phyloP scores from a whole-genome alignment of 106 monocot genomes.

The Dioscorea zingiberensis region DNA sequence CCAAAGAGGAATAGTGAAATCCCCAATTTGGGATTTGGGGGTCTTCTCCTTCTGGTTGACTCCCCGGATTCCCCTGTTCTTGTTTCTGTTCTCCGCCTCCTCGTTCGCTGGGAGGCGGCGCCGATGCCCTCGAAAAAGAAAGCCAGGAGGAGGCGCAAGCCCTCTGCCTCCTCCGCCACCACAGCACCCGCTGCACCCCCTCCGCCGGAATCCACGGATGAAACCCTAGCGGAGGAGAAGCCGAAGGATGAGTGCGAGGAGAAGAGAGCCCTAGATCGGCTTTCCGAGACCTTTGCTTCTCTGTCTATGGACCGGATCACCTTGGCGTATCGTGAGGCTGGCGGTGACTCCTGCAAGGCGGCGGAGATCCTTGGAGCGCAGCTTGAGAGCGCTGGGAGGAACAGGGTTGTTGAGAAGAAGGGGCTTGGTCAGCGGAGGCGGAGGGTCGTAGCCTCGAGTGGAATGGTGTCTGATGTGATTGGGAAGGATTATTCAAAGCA shows the following conservation, averaged over 20 bases:
- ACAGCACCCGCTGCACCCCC: not conserved
- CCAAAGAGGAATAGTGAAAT: too few relatives aligned
- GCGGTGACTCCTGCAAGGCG: conserved; percentile 40
- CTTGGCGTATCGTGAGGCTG: conserved; percentile 44
- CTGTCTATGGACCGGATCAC: conserved; percentile 42
- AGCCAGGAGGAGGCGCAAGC: not conserved
- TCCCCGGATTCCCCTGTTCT: too few relatives aligned
- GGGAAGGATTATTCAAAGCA: conserved; percentile 46
- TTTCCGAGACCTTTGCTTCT: conserved; percentile 40
- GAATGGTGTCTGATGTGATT: conserved; percentile 61
- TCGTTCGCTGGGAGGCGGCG: too few relatives aligned
- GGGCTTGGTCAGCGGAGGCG: conserved; percentile 8
- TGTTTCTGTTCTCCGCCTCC: too few relatives aligned
- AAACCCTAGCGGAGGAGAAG: not conserved
- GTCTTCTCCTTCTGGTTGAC: too few relatives aligned
- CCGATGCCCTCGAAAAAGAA: not conserved
- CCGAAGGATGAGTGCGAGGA: conserved; percentile 5
- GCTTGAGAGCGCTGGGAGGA: conserved; percentile 21
- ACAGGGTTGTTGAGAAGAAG: not conserved
- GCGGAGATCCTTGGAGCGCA: conserved; percentile 58
- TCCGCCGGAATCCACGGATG: not conserved
- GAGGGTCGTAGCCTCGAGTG: conserved; percentile 42
- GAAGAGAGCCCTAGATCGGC: conserved; percentile 27
- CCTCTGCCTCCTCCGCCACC: not conserved
- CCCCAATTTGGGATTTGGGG: too few relatives aligned